Evolutionary conservation across 495 filamentous ascomycete genomes (phyloP).

Genomic region (Pseudotulostoma volvatum): DNA sequence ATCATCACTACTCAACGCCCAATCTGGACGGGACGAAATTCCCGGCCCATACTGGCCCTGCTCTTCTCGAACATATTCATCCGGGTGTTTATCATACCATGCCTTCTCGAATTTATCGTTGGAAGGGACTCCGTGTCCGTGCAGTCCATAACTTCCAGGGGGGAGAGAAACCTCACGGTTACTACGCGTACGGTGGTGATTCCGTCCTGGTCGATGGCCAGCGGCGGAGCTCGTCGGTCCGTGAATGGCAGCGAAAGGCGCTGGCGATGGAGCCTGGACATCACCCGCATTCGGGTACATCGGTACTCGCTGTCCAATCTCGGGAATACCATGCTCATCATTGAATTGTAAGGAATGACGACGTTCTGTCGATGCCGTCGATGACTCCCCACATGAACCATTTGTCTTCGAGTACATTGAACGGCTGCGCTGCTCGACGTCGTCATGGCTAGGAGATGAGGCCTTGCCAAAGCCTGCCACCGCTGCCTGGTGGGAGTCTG

Average conservation of each 20-base stretch:
- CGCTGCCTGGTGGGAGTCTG: slow-evolving; percentile 70
- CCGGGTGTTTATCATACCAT: slow-evolving; percentile 83
- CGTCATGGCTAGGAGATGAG: slow-evolving; percentile 37
- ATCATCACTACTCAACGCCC: slow-evolving; percentile 79
- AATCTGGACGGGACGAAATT: slow-evolving; percentile 54
- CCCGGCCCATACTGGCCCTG: slow-evolving; percentile 46
- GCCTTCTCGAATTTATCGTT: slow-evolving; percentile 66
- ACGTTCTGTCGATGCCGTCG: slow-evolving; percentile 32
- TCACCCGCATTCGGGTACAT: slow-evolving; percentile 92
- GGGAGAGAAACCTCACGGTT: slow-evolving; percentile 42
- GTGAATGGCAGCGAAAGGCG: slow-evolving; percentile 36
- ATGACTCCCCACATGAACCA: slow-evolving; percentile 37
- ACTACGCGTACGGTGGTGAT: slow-evolving; percentile 53
- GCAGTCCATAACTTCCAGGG: slow-evolving; percentile 70
- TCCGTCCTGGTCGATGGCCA: slow-evolving; percentile 34
- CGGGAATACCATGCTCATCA: slow-evolving; percentile 74
- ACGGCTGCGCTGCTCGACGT: slow-evolving; percentile 36
- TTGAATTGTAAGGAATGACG: slow-evolving; percentile 35
- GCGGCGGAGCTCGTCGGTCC: slow-evolving; percentile 20
- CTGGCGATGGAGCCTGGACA: slow-evolving; percentile 87
- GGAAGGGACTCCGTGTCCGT: slow-evolving; percentile 57
- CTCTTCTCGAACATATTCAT: slow-evolving; percentile 57
- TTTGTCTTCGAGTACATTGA: slow-evolving; percentile 27
- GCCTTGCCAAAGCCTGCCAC: slow-evolving; percentile 64
- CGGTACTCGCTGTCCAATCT: slow-evolving; percentile 77